Conservation (phyloP, 2,329 filamentous ascomycete genomes). For the Beauveria brongniartii region DNA sequence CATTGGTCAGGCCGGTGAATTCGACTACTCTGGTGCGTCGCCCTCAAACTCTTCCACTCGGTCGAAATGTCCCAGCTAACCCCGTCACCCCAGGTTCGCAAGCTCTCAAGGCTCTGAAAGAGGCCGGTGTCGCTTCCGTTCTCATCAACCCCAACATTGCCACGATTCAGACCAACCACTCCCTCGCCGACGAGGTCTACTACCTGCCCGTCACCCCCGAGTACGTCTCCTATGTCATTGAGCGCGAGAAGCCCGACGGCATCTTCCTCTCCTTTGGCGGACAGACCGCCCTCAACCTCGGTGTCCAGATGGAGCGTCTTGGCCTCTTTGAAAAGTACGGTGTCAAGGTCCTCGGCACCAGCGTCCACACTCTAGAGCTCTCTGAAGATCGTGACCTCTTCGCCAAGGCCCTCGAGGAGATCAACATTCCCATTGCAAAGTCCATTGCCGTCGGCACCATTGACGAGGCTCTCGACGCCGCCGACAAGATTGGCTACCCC, state of each 20-base stretch:
- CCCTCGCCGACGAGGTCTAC: constrained; percentile 93
- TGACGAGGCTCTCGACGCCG: constrained; percentile 85
- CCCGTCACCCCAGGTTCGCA: constrained; percentile 61
- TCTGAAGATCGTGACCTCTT: constrained; percentile 96
- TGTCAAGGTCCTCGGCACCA: constrained; percentile 92
- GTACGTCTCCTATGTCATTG: constrained; percentile 96
- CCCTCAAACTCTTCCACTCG: constrained; percentile 17
- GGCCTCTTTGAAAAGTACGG: constrained; percentile 93
- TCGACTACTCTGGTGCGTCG: constrained; percentile 87
- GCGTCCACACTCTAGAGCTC: constrained; percentile 86
- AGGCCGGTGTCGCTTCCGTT: constrained; percentile 83
- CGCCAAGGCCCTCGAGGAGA: constrained; percentile 90
- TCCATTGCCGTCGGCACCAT: constrained; percentile 87
- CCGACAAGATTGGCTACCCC: constrained; percentile 82
- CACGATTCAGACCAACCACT: constrained; percentile 95
- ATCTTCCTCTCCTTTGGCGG: constrained; percentile 97
- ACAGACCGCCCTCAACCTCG: constrained; percentile 92
- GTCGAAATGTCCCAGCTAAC: constrained; percentile 1
- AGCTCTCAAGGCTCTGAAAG: constrained; percentile 92
- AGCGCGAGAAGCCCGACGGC: constrained; percentile 89
- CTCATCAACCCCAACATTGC: constrained; percentile 98
- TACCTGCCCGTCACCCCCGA: constrained; percentile 96
- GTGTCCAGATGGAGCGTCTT: constrained; percentile 94
- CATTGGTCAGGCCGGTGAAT: constrained; percentile 96
- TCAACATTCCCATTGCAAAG: constrained; percentile 94